phyloP scores from a whole-genome alignment of 306 rosid genomes.

The Glycine tomentella region DNA sequence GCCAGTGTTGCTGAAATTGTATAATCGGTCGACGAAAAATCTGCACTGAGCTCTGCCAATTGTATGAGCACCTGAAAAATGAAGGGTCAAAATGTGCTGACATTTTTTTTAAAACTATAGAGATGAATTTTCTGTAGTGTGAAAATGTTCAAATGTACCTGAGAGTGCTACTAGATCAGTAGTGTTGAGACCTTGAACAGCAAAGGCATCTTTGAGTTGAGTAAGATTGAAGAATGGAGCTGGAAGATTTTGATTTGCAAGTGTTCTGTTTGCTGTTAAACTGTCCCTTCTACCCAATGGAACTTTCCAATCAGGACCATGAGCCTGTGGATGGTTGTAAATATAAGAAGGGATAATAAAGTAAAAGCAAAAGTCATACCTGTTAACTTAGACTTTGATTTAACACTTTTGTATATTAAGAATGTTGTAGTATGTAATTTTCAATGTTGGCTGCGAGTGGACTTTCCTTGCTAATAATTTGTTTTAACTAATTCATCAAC shows the following conservation, averaged over 20 bases:
- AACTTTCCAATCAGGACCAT: constrained; percentile 59
- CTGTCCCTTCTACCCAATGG: constrained; percentile 63
- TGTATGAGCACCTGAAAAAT: constrained; percentile 52
- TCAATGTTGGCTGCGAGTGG: background rate
- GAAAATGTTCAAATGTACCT: constrained; percentile 45
- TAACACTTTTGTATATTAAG: background rate
- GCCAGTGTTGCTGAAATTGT: constrained; percentile 45
- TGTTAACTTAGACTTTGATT: background rate
- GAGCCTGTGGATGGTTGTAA: constrained; percentile 41
- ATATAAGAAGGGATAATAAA: background rate
- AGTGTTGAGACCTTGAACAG: constrained; percentile 49
- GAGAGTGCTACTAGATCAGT: constrained; percentile 67
- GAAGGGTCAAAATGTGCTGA: too few species aligned
- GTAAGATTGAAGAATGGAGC: constrained; percentile 13
- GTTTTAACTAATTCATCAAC: background rate
- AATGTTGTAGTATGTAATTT: background rate
- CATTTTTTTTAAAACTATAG: background rate
- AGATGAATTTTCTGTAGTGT: background rate
- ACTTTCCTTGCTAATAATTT: background rate
- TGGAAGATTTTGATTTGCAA: constrained; percentile 52
- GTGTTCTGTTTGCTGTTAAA: constrained; percentile 50
- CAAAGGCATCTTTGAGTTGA: constrained; percentile 28
- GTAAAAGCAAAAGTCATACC: background rate
- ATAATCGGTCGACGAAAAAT: background rate
- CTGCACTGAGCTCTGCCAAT: constrained; percentile 48